Base-by-base conservation (phyloP, 352 stramenopile species). In the Peronospora destructor region DNA sequence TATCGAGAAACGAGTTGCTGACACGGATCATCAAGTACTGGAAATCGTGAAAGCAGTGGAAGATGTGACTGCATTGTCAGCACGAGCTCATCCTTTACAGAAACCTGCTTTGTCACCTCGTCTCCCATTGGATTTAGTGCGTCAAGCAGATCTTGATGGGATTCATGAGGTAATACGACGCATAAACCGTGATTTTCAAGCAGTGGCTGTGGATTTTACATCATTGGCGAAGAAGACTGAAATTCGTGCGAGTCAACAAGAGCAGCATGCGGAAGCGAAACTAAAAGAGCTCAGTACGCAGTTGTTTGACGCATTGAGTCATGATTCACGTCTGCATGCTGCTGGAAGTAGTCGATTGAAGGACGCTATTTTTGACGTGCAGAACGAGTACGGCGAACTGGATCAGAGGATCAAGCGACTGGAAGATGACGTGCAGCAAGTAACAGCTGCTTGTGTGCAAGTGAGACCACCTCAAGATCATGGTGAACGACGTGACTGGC, bases 261-360 rank as follows among this genome's bases (percentile, higher is more conserved):
- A 69, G 3, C 49, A 78, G 9, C 56, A 66, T 26, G 34, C 77
- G 33, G 49, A 56, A 16, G 9, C 38, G 13, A 59, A 59, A 14
- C 25, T 84, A 1, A 36, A 61, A 14, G 67, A 77, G 2, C 41
- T 81, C 0, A 61, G 60, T 12, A 57, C 53, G 2, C 56, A 79
- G 39, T 2, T 85, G 35, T 82, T 82, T 54, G 53, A 58, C 26
- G 56, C 67, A 4, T 46, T 85, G 1, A 38, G 53, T 13, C 62
- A 68, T 30, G 69, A 85, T 45, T 73, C 71, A 9, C 45, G 44
- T 14, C 53, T 59, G 37, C 71, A 85, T 52, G 48, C 53, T 11
- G 57, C 49, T 9, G 69, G 79, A 37, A 83, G 80, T 43, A 60
- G 47, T n/a, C 66, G 68, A 7, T 36, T 79, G 21, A 75, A 73